Evolutionary conservation across 805 yeast species (phyloP).

Genomic region (Metschnikowia kofuensis): DNA sequence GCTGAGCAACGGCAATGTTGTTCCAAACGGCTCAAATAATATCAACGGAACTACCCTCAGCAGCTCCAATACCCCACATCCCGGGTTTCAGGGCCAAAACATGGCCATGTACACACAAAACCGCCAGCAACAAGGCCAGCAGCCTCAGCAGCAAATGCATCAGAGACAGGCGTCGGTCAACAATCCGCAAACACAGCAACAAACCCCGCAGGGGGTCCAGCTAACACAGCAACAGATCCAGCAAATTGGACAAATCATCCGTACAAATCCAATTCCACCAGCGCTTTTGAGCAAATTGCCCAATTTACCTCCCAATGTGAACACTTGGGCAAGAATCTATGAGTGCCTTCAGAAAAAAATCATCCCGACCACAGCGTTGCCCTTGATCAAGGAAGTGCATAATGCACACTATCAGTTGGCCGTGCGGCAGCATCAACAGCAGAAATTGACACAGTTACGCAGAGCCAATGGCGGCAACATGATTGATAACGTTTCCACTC

Average conservation of each 20-base stretch:
- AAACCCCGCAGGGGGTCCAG: slow-evolving; percentile 10
- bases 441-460: slow-evolving; percentile 24
- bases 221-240: slow-evolving; percentile 33
- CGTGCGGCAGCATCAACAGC: slow-evolving; percentile 48
- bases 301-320: slow-evolving; percentile 70
- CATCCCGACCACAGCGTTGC: slow-evolving; percentile 56
- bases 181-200: slow-evolving; percentile 9
- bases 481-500: neutral
- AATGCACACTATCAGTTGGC: slow-evolving; percentile 61
- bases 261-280: slow-evolving; percentile 70
- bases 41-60: neutral
- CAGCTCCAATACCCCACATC: neutral
- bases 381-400: slow-evolving; percentile 63
- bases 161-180: slow-evolving; percentile 2
- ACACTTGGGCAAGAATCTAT: slow-evolving; percentile 78
- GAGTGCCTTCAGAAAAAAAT: slow-evolving; percentile 58
- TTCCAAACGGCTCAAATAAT: neutral
- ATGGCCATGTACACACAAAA: slow-evolving; percentile 8
- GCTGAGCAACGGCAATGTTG: neutral
- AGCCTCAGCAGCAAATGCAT: slow-evolving; percentile 1
- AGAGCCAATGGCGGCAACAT: slow-evolving; percentile 8
- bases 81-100: slow-evolving; percentile 5
- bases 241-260: slow-evolving; percentile 43
- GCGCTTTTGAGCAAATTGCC: slow-evolving; percentile 65
- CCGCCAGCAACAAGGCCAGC: slow-evolving; percentile 2